Evolutionary conservation across 345 rosid species (phyloP), one percentile per base, ranked within the genome.

Genomic region (Boechera retrofracta): DNA sequence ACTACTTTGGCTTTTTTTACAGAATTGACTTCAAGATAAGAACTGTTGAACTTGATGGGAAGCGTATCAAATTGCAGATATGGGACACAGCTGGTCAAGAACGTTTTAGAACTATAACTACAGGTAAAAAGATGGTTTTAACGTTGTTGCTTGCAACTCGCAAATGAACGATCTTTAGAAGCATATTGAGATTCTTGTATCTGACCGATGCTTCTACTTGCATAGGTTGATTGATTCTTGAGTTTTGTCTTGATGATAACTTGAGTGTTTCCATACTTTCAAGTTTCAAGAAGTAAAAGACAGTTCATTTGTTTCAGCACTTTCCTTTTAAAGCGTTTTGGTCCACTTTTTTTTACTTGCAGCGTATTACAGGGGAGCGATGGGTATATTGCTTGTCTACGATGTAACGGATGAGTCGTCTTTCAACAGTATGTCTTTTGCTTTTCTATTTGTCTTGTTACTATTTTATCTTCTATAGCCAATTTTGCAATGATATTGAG

Each of bases 291-390:
- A 29, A 42, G 71, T 18, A 12, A 42, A 64, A 5, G 31, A 42
- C 57, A 8, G 21, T 53, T 35, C 36, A 44, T 47, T 0, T 56
- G 32, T 53, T 64, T 32, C 1, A 3, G 15, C n/a, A 18, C 4
- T 49, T 63, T 21, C 36, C 36, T 48, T 48, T 47, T 70, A 35
- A 63, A 54, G 10, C 8, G 5, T 35, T 56, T 52, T 64, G 61
- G 52, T 35, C 29, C 36, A 1, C 10, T 59, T 29, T 12, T 53
- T 45, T 13, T 45, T 64, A 11, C 64, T 32, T 82, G 72, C 84
- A 93, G 98, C 97, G 28, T 93, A 93, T 83, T 93, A 93, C 85
- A 90, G 94, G 41, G 98, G 98, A 85, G 98, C 98, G 0, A 93
- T 90, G 97, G 98, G 98, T 58, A 92, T 92, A 79, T 77, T 92